Evolutionary conservation across 169 alveolate genomes (phyloP).

Genomic region (Cryptosporidium tyzzeri): DNA sequence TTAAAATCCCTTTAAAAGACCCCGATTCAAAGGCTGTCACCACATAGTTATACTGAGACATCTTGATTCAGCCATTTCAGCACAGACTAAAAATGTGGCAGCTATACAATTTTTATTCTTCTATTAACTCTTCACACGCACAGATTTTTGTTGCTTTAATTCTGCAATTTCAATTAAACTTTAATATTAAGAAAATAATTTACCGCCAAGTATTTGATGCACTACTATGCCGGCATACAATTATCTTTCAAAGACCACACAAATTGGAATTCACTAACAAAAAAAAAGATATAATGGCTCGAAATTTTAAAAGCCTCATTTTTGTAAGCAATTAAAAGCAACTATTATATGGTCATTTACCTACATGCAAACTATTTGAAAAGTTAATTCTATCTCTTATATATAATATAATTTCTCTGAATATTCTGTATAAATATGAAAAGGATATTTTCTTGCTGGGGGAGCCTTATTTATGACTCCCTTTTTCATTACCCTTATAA

Average conservation of each 20-base stretch:
- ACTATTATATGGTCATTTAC: background rate
- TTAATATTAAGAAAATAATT: too few relatives aligned
- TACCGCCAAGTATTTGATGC: background rate
- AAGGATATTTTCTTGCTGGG: too few relatives aligned
- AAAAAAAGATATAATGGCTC: background rate
- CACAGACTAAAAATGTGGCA: background rate
- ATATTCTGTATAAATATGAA: background rate
- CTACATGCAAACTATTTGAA: background rate
- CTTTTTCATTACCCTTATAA: background rate
- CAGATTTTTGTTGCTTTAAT: background rate
- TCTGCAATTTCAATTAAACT: background rate
- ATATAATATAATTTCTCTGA: background rate
- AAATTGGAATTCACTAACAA: too few relatives aligned
- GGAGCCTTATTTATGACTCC: background rate
- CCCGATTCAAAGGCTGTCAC: slow-evolving; percentile 62
- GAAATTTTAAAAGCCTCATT: background rate
- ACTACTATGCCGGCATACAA: background rate
- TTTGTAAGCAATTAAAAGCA: background rate
- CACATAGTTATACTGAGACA: slow-evolving; percentile 75
- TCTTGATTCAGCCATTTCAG: slow-evolving; percentile 5
- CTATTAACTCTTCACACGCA: background rate
- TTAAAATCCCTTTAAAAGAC: slow-evolving; percentile 44
- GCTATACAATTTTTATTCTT: background rate
- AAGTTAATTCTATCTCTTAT: background rate
- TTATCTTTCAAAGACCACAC: background rate